These are phyloP conservation scores for Purpureocillium takamizusanense DNA, from an alignment of 2,329 filamentous ascomycete genomes.

Conservation along the genomic window DNA sequence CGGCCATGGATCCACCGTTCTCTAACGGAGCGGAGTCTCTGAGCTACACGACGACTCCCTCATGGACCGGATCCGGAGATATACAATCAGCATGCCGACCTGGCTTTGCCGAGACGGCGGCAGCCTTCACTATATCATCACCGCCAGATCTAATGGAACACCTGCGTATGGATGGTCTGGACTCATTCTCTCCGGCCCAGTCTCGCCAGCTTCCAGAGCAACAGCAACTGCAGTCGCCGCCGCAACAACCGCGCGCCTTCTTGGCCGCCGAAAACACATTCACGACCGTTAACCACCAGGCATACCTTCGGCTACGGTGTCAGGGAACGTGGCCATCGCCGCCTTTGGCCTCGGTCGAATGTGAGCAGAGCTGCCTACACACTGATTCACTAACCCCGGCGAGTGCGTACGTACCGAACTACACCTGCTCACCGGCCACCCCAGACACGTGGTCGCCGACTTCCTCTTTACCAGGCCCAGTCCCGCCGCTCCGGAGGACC, in stretches of 20 bases:
- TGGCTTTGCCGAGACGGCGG: constrained; percentile 16
- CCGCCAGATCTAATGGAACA: constrained; percentile 10
- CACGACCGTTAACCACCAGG: constrained; percentile 2
- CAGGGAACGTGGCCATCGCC: constrained; percentile 27
- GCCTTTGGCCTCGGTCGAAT: constrained; percentile 25
- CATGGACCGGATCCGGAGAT: constrained; percentile 14
- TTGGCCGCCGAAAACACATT: not conserved
- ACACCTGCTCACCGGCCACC: constrained; percentile 19
- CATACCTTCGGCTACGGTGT: constrained; percentile 7
- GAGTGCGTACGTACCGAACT: constrained; percentile 12
- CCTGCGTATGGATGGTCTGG: constrained; percentile 12
- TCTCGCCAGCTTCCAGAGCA: constrained; percentile 3
- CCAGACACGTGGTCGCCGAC: constrained; percentile 21
- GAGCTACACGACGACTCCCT: constrained; percentile 21
- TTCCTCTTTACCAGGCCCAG: constrained; percentile 2
- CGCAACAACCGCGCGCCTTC: too few species aligned
- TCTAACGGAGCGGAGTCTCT: constrained; percentile 16
- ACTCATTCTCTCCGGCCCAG: constrained; percentile 10
- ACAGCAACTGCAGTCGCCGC: constrained; percentile 5
- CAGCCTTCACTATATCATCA: constrained; percentile 14
- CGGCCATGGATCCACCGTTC: constrained; percentile 18
- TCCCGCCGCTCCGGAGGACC: constrained; percentile 8
- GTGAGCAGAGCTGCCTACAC: constrained; percentile 24
- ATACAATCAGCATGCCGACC: constrained; percentile 18
- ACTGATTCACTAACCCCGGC: constrained; percentile 20